A percentile compares a stretch with the other conserved stretches of the same genome.
These are phyloP conservation scores for Nigrospora oryzae DNA, from an alignment of 2,329 filamentous ascomycete species.

Conservation along the genomic window DNA sequence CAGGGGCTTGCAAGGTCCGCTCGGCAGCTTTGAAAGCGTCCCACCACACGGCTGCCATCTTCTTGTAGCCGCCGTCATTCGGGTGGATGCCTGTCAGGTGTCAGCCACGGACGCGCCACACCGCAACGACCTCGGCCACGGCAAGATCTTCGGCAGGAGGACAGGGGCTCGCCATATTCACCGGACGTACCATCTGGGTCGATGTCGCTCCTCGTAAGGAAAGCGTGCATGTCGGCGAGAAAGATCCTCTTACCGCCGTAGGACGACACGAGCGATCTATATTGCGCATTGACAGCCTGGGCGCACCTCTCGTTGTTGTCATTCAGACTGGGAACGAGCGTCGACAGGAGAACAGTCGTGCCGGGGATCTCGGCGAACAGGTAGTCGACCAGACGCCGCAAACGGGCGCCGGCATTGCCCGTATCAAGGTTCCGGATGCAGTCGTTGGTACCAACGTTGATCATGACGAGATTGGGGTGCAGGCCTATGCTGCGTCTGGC, in stretches of 20 bases:
- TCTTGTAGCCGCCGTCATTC: conserved; percentile 6
- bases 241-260: conserved; percentile 1
- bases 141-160: not conserved
- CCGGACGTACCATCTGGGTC: not conserved
- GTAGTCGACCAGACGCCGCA: conserved; percentile 1
- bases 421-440: conserved; percentile 2
- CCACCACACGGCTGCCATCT: conserved; percentile 8
- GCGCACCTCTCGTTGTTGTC: conserved; percentile 3
- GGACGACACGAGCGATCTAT: conserved; percentile 1
- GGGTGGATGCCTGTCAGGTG: conserved; percentile 6
- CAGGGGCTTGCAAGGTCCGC: not conserved
- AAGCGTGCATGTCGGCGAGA: conserved; percentile 5
- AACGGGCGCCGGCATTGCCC: not conserved
- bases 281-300: conserved; percentile 4
- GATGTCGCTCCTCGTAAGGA: conserved; percentile 1
- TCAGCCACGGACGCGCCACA: not conserved
- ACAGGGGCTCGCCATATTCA: not conserved
- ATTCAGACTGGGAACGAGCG: conserved; percentile 1
- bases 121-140: not conserved
- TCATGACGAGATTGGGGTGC: conserved; percentile 4
- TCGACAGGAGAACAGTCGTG: conserved; percentile 3
- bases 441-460: conserved; percentile 5
- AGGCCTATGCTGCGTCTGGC: not conserved
- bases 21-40: conserved; percentile 6
- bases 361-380: conserved; percentile 1